Evolutionary conservation across 2,329 filamentous ascomycete species (phyloP), one percentile per base, ranked within the genome.

Genomic region (Cercospora sesami): DNA sequence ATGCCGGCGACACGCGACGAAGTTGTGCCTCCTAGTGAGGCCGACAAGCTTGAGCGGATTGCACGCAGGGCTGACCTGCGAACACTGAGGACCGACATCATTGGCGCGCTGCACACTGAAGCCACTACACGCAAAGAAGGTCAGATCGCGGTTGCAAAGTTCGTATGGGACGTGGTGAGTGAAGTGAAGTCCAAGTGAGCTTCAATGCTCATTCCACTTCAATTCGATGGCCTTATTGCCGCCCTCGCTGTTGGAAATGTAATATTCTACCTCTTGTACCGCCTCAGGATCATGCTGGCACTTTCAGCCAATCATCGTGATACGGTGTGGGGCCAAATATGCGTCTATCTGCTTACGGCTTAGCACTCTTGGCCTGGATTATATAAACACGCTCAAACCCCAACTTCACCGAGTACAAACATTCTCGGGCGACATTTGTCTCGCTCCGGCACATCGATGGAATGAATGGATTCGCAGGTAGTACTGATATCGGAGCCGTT

Each of bases 11-110:
- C 80, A 2, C 78, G 78, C 4, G 88, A 90, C 71, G 83, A 82
- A 48, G 82, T 89, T 1, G 87, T 89, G 16, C 87, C 87, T 0
- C 75, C 85, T n/a, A 80, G 82, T 16, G 87, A 90, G 74, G 85
- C 85, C 2, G 77, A 81, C 33, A 80, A 84, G 63, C 86, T 90
- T 75, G 81, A 84, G 9, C 75, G 77, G 48, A 63, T 80, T 16
- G 82, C 81, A 36, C 73, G 66, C 6, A 73, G 77, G 2, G 64
- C 81, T 2, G 70, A 73, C 1, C 60, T 85, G 5, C 69, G 78
- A 0, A 77, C 83, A 4, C 66, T 78, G 53, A 73, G 80, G 26
- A 79, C 77, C 61, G 75, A 79, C 31, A 79, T 86, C 0, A 64
- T 74, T 0, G 82, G 81, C 3, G 84, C 85, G 3, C 75, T 86